Base-by-base conservation (phyloP, 73 alveolate genomes). In the Breviolum minutum region DNA sequence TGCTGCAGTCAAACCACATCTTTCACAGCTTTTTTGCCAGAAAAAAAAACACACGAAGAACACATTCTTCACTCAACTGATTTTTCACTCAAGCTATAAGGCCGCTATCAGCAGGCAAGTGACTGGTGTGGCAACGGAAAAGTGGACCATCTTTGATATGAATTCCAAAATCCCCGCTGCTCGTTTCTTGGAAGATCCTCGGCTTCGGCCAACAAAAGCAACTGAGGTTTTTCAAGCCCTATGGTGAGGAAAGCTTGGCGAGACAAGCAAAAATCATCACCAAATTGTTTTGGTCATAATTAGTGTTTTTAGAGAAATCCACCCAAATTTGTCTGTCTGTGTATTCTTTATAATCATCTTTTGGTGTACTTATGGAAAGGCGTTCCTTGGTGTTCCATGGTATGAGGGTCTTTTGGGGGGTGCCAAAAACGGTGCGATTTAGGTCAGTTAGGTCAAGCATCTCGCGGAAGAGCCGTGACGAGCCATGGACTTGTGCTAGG, bases 121-220 rank as follows among this genome's bases (percentile, higher is more conserved):
- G 8, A 32, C 98, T 84, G 17, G 98, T 92, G 66, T 92, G 98
- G 81, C 98, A 92, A 7, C 98, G 98, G 70, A 92, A 92, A 14
- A 92, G 79, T 14, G 98, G 98, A 2, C 98, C 98, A 92, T 74
- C 98, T 81, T 92, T 92, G 70, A 92, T 92, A 63, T 92, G 98
- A 90, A 92, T 92, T 88, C 98, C 98, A 68, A 92, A 92, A 64
- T 92, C 98, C 11, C 98, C 98, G 40, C 98, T 92, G 90, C 98
- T 92, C 40, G 98, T 92, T 90, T 92, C 98, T 64, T 92, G 98
- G 63, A 92, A 92, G 98, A 92, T 92, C 98, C 98, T 92, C 2
- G 30, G 90, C 69, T 8, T 54, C 24, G 29, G 29, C 13, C 17
- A 68, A 68, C 77, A 68, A 68, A 17, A 17, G 74, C 74, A 13